These are phyloP conservation scores for Xylaria palmicola DNA, from an alignment of 495 filamentous ascomycete genomes.

Conservation along the genomic window DNA sequence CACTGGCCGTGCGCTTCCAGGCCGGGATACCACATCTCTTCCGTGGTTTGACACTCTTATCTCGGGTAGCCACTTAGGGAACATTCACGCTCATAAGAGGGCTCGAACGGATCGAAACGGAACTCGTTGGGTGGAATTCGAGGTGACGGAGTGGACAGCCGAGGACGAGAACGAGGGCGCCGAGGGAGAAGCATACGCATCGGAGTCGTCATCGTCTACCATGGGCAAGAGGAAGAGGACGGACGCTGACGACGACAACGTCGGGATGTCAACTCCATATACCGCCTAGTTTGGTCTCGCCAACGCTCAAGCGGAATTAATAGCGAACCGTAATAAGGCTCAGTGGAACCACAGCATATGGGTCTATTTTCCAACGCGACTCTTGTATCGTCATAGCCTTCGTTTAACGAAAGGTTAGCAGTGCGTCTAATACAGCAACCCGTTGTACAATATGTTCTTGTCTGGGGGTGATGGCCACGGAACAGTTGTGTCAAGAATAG, in stretches of 20 bases:
- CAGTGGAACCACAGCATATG: not conserved
- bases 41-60: conserved; percentile 86
- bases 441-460: not conserved
- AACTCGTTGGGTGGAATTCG: conserved; percentile 70
- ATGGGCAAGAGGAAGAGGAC: conserved; percentile 55
- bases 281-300: not conserved
- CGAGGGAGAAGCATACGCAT: conserved; percentile 49
- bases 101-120: conserved; percentile 56
- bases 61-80: conserved; percentile 68
- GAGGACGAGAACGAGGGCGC: conserved; percentile 59
- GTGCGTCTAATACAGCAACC: not conserved
- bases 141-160: conserved; percentile 74
- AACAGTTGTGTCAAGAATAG: not conserved
- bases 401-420: not conserved
- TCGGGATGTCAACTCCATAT: not conserved
- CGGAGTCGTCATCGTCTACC: conserved; percentile 28
- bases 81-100: conserved; percentile 59
- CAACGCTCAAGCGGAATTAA: not conserved
- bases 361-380: not conserved
- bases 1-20: conserved; percentile 28
- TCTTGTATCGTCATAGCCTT: not conserved
- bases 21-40: conserved; percentile 50
- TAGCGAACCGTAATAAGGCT: conserved; percentile 1
- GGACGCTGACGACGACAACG: conserved; percentile 33
- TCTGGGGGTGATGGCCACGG: not conserved